phyloP scores from a whole-genome alignment of 2,329 filamentous ascomycete species.

The Cercospora sp. region DNA sequence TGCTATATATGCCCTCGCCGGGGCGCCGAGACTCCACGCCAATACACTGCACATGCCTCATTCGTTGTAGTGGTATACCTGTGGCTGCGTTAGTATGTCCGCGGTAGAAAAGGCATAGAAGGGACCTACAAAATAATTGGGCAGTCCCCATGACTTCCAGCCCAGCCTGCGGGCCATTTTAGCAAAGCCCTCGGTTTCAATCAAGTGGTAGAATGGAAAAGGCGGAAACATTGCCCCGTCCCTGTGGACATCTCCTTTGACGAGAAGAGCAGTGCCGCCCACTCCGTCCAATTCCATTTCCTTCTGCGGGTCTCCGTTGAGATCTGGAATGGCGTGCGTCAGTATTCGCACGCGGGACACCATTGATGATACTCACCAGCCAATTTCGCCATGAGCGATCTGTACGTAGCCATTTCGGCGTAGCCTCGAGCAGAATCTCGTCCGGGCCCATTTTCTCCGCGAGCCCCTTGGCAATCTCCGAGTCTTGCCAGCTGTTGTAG shows the following conservation, averaged over 20 bases:
- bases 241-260: slow-evolving; percentile 94
- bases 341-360: neutral
- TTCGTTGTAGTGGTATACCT: slow-evolving; percentile 30
- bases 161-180: slow-evolving; percentile 92
- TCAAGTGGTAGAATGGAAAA: slow-evolving; percentile 93
- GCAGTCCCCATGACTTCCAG: slow-evolving; percentile 82
- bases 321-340: slow-evolving; percentile 23
- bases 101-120: neutral
- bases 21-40: slow-evolving; percentile 12
- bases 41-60: slow-evolving; percentile 15
- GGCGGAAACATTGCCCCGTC: slow-evolving; percentile 98
- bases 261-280: slow-evolving; percentile 85
- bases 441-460: slow-evolving; percentile 81
- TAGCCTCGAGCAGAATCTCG: slow-evolving; percentile 92
- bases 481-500: slow-evolving; percentile 97
- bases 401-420: slow-evolving; percentile 86
- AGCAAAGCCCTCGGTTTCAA: slow-evolving; percentile 97
- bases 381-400: slow-evolving; percentile 87
- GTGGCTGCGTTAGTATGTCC: neutral
- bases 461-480: slow-evolving; percentile 72
- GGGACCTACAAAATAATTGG: slow-evolving; percentile 85
- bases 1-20: slow-evolving; percentile 9
- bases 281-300: slow-evolving; percentile 80
- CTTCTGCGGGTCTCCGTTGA: slow-evolving; percentile 35
- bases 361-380: slow-evolving; percentile 46